Base-by-base conservation (phyloP, 2,329 filamentous ascomycete genomes). In the Penicillium griseofulvum region DNA sequence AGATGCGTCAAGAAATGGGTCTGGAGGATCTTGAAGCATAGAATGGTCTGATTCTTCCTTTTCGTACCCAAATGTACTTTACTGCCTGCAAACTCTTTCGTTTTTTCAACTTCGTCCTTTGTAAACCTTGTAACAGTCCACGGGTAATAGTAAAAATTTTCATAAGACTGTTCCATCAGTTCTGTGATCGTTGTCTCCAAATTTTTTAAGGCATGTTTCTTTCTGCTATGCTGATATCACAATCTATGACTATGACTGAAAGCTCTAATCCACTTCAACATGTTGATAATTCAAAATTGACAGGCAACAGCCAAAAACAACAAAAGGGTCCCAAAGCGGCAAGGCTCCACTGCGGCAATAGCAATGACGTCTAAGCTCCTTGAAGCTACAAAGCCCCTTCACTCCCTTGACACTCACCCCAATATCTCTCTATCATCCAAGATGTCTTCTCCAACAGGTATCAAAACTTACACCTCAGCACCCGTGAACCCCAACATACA, bases 21-120 rank as follows among this genome's bases (percentile, higher is more conserved):
- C 64, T 51, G 66, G 64, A 65, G 67, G 64, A 71, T 74, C 73
- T 74, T 74, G 74, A 72, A 66, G 73, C 74, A 76, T 76, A 74
- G 71, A 74, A 67, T 68, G 68, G 65, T 72, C 19, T 45, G 66
- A 66, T 66, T 70, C 69, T 74, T 72, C 71, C 70, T 67, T 66
- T 74, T 68, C 71, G 31, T 72, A 71, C 71, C 73, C 71, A 71
- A 71, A 75, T 77, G 75, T 78, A 78, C 69, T 77, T 76, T 78
- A 78, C 72, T 76, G 71, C 72, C 72, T 76, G 74, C 72, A 73
- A 76, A 70, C 71, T 73, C 53, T 69, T 71, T 71, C 69, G 66
- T 65, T 70, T 73, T 63, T 65, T 66, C 59, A 64, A 64, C 59
- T 49, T 66, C 49, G 66, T 67, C 60, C 46, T 52, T 54, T 58